phyloP scores from a whole-genome alignment of 352 stramenopile genomes.

The Thraustochytrium striatum region DNA sequence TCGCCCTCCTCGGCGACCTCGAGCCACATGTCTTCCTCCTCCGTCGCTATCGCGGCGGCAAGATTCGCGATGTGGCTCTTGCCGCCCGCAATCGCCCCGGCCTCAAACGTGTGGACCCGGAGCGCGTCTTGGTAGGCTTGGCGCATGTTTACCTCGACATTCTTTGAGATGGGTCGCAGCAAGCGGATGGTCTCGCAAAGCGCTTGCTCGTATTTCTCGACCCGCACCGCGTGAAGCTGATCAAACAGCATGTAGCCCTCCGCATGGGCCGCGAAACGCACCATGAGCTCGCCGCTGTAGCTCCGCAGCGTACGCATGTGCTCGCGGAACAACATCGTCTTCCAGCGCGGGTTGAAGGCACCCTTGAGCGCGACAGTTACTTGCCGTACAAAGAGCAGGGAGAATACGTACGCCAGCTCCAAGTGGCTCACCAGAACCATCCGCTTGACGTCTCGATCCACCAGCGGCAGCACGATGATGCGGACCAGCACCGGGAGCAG shows the following conservation, averaged over 20 bases:
- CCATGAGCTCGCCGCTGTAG: background rate
- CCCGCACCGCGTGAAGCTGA: conserved; percentile 1
- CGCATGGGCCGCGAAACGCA: background rate
- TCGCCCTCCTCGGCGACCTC: too few relatives aligned
- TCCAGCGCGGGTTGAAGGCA: background rate
- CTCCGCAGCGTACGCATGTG: background rate
- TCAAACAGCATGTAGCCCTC: conserved; percentile 5
- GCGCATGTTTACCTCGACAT: background rate
- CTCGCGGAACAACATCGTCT: background rate
- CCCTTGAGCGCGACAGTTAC: conserved; percentile 8
- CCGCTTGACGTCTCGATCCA: background rate
- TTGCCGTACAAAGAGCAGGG: background rate
- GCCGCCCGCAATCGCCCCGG: background rate
- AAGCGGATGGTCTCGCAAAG: background rate
- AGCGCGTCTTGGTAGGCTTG: background rate
- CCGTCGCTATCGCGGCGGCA: too few relatives aligned
- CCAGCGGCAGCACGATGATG: background rate
- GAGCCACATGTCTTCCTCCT: too few relatives aligned
- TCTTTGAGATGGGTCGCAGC: background rate
- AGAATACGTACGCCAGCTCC: background rate
- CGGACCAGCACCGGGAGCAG: background rate
- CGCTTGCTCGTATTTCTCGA: background rate
- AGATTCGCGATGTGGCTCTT: background rate
- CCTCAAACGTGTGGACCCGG: background rate
- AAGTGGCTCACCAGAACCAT: background rate